Conservation (phyloP, 257 asterid species). For the Eucommia ulmoides region DNA sequence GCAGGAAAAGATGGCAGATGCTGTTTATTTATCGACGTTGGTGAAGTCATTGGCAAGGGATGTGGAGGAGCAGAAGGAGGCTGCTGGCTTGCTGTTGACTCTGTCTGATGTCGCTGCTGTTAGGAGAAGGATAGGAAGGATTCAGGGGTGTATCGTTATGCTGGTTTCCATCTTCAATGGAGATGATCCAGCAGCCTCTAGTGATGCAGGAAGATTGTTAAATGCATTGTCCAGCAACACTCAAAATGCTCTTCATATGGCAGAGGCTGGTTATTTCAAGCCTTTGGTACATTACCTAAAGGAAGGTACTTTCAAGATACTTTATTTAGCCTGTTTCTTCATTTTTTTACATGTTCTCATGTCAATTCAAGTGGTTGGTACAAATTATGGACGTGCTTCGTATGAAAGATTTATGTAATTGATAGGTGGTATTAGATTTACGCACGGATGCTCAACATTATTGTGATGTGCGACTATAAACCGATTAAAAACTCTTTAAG, state of each 20-base stretch:
- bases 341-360: no score
- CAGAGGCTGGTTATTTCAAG: conserved; percentile 89
- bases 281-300: conserved; percentile 60
- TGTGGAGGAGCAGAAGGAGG: conserved; percentile 57
- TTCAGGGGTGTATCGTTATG: conserved; percentile 68
- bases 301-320: conserved; percentile 31
- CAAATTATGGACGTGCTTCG: no score
- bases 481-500: no score
- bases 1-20: conserved; percentile 75
- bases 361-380: no score
- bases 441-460: no score
- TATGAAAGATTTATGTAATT: no score
- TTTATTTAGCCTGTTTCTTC: no score
- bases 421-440: no score
- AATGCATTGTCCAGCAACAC: conserved; percentile 52
- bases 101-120: conserved; percentile 36
- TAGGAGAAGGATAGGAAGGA: conserved; percentile 49
- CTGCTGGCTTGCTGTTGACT: conserved; percentile 51
- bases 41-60: conserved; percentile 62
- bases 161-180: conserved; percentile 56
- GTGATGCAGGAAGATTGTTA: conserved; percentile 43
- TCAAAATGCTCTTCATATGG: conserved; percentile 86
- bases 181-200: conserved; percentile 43
- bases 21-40: conserved; percentile 32
- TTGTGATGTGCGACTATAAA: no score